Base-by-base conservation (phyloP, 2,329 filamentous ascomycete species). In the Fusarium heterosporum region DNA sequence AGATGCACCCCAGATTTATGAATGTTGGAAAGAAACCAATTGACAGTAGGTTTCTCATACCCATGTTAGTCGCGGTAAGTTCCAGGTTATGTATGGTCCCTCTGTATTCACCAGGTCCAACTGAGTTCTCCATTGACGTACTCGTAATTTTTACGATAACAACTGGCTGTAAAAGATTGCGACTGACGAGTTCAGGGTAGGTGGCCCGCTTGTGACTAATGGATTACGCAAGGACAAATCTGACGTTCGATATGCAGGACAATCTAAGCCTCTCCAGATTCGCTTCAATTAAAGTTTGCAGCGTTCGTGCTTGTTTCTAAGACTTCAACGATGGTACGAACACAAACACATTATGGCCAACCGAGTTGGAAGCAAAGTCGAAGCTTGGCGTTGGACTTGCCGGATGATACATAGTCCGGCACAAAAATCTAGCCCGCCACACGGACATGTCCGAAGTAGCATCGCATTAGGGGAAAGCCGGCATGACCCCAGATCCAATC, bases 351-450 rank as follows among this genome's bases (percentile, higher is more conserved):
- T n/a, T 36, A 4, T n/a, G 16, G 6, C n/a, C 8, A 10, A 36
- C 32, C 5, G 16, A 16, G 32, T 36, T n/a, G 3, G 14, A 4
- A n/a, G 32, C 8, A 7, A 36, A 36, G 13, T 6, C 22, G 7
- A 9, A 16, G 16, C 17, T 50, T 19, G 34, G n/a, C 4, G 17
- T 2, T 12, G 16, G 12, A 17, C 17, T 4, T 2, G 4, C 16
- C 43, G 56, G 56, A 59, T 34, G 4, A 60, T 59, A 9, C 4
- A 60, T 60, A 34, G 22, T 60, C 56, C 56, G 54, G 11, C 4
- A 1, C 30, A 47, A 36, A 38, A 14, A 46, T 17, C 14, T 25
- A 6, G 1, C n/a, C 36, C 46, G 50, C 50, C 50, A 53, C 50
- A 14, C 50, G 50, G 50, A 53, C 19, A 53, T 46, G 40, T 47